These are phyloP conservation scores for Phytophthora sp. DNA, from an alignment of 352 stramenopile species.

Conservation along the genomic window DNA sequence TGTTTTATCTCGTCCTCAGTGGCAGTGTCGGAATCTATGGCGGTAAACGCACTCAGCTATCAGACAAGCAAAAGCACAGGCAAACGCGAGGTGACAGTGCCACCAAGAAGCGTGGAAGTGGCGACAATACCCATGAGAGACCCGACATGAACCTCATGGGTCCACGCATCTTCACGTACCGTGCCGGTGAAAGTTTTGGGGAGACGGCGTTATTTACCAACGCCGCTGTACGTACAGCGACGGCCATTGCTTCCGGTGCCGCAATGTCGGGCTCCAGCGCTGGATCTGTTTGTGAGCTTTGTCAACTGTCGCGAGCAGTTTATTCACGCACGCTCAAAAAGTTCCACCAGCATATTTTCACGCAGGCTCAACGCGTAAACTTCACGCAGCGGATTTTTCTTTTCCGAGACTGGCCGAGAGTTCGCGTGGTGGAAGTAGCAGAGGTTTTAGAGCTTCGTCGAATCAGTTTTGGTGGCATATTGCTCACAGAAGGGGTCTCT, in stretches of 20 bases:
- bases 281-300: slow-evolving; percentile 46
- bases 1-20: slow-evolving; percentile 62
- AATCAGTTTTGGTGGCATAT: slow-evolving; percentile 48
- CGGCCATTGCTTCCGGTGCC: slow-evolving; percentile 47
- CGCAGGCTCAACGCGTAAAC: slow-evolving; percentile 53
- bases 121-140: slow-evolving; percentile 13
- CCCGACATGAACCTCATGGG: slow-evolving; percentile 38
- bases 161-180: slow-evolving; percentile 57
- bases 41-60: slow-evolving; percentile 35
- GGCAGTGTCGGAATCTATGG: slow-evolving; percentile 62
- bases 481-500: slow-evolving; percentile 38
- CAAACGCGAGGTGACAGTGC: slow-evolving; percentile 5
- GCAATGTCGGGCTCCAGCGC: slow-evolving; percentile 3
- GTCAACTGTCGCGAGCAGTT: slow-evolving; percentile 51
- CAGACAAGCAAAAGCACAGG: slow-evolving; percentile 31
- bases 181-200: slow-evolving; percentile 53
- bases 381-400: slow-evolving; percentile 58
- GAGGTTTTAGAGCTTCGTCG: slow-evolving; percentile 52
- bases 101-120: not conserved
- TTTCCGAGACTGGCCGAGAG: slow-evolving; percentile 53
- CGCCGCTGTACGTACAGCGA: slow-evolving; percentile 58
- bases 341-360: slow-evolving; percentile 58
- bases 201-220: slow-evolving; percentile 64
- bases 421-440: slow-evolving; percentile 43
- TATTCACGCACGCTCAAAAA: slow-evolving; percentile 56